phyloP scores from a whole-genome alignment of 192 early-diverging fungal genomes.

The Phlyctochytrium bullatum region DNA sequence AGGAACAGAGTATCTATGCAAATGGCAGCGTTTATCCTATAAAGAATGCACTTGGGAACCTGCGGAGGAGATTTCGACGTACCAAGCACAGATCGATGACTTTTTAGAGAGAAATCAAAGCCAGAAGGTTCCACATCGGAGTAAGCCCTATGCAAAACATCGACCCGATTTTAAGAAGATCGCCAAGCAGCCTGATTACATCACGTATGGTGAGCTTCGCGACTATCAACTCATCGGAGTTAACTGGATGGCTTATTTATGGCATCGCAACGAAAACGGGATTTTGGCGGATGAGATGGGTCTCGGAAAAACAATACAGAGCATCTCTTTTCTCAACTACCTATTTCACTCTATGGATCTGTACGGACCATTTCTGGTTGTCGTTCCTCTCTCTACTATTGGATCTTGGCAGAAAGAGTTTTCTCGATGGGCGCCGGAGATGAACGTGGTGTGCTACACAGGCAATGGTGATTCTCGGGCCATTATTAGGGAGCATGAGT shows the following conservation, averaged over 20 bases:
- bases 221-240: conserved; percentile 95
- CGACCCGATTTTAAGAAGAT: conserved; percentile 79
- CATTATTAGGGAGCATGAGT: conserved; percentile 93
- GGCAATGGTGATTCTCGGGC: conserved; percentile 79
- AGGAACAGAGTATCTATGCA: conserved; percentile 85
- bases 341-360: conserved; percentile 79
- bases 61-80: conserved; percentile 65
- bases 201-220: conserved; percentile 82
- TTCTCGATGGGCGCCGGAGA: conserved; percentile 88
- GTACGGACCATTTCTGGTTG: conserved; percentile 93
- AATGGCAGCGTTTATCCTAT: conserved; percentile 89
- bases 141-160: conserved; percentile 49
- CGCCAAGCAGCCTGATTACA: conserved; percentile 75
- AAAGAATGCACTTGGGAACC: conserved; percentile 89
- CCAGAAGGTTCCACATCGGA: conserved; percentile 66
- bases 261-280: conserved; percentile 94
- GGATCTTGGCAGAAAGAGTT: conserved; percentile 96
- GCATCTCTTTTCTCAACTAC: conserved; percentile 88
- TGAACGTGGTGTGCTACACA: conserved; percentile 89
- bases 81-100: conserved; percentile 82
- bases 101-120: conserved; percentile 78
- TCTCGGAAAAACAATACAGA: conserved; percentile 98
- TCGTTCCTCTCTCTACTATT: conserved; percentile 94
- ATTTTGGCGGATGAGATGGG: conserved; percentile 90
- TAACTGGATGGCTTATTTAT: conserved; percentile 96